Evolutionary conservation across 129 eudicot species (phyloP).

Genomic region (Glebionis coronaria): DNA sequence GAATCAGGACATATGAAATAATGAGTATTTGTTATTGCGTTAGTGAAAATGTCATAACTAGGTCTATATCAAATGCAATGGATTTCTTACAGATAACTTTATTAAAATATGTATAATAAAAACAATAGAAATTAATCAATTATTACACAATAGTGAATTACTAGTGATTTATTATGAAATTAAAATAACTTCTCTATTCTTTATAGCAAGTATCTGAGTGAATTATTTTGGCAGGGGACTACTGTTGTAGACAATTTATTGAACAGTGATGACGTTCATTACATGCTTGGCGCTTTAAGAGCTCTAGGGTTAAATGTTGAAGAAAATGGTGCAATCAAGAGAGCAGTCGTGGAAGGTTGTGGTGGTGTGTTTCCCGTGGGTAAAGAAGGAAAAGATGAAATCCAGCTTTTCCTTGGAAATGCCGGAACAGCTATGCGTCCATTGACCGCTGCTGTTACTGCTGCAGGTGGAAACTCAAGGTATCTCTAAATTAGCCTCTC

Average conservation of each 20-base stretch:
- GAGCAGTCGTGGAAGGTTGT: conserved; percentile 82
- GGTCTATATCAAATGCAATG: too few relatives aligned
- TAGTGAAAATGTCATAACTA: too few relatives aligned
- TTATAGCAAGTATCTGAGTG: conserved; percentile 2
- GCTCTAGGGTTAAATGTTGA: conserved; percentile 83
- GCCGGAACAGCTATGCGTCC: conserved; percentile 99
- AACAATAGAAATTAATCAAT: too few relatives aligned
- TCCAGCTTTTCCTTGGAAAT: conserved; percentile 88
- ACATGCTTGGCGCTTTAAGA: conserved; percentile 91
- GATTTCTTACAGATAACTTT: too few relatives aligned
- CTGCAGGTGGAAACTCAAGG: conserved; percentile 94
- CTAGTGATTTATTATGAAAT: background rate
- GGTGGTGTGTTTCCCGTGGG: conserved; percentile 89
- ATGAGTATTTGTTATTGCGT: too few relatives aligned
- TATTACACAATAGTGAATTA: background rate
- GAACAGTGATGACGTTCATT: conserved; percentile 91
- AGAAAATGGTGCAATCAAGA: conserved; percentile 57
- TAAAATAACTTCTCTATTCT: background rate
- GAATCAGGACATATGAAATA: background rate
- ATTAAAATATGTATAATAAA: too few relatives aligned
- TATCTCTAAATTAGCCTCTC: conserved; percentile 11
- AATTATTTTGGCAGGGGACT: conserved; percentile 70
- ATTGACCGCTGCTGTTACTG: conserved; percentile 92
- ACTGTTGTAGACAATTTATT: conserved; percentile 88
- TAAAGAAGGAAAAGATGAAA: conserved; percentile 55